These are phyloP conservation scores for Picochlorum sp. DNA, from an alignment of 139 green algal genomes.

Conservation along the genomic window DNA sequence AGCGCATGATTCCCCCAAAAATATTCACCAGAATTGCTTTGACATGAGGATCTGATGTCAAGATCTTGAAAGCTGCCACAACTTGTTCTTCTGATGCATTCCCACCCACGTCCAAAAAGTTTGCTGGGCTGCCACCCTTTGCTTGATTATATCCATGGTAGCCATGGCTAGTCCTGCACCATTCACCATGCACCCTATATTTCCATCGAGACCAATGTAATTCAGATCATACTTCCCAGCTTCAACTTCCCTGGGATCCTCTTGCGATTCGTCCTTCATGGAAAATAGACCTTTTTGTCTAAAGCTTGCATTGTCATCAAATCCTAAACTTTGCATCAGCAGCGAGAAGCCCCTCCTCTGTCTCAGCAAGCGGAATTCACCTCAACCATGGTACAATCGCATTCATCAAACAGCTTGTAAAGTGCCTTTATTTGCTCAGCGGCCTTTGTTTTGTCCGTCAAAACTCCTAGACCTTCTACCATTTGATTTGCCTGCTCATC, in stretches of 20 bases:
- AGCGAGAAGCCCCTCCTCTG: conserved; percentile 71
- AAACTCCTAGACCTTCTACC: conserved; percentile 61
- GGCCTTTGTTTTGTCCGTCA: conserved; percentile 60
- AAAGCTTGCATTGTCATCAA: conserved; percentile 96
- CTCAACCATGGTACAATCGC: conserved; percentile 98
- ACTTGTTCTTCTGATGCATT: conserved; percentile 88
- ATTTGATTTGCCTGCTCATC: conserved; percentile 63
- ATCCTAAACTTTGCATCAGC: conserved; percentile 98
- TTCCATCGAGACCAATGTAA: conserved; percentile 98
- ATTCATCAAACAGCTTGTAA: conserved; percentile 83
- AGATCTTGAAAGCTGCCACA: conserved; percentile 91
- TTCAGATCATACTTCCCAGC: conserved; percentile 91
- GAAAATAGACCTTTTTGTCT: conserved; percentile 92
- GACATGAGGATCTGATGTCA: conserved; percentile 84
- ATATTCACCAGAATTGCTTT: conserved; percentile 99
- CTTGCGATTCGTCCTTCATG: conserved; percentile 56
- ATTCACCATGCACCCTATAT: conserved; percentile 96
- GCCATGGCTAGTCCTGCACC: conserved; percentile 97
- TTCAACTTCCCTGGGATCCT: conserved; percentile 53
- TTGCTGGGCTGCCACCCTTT: conserved; percentile 83
- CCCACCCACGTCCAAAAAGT: conserved; percentile 97
- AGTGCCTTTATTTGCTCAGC: conserved; percentile 84
- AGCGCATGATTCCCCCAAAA: conserved; percentile 99
- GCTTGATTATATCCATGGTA: conserved; percentile 99
- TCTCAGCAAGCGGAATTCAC: conserved; percentile 94